Evolutionary conservation across 1,284 basidiomycete species (phyloP), one percentile per base, ranked within the genome.

Genomic region (Papiliotrema fonsecae): DNA sequence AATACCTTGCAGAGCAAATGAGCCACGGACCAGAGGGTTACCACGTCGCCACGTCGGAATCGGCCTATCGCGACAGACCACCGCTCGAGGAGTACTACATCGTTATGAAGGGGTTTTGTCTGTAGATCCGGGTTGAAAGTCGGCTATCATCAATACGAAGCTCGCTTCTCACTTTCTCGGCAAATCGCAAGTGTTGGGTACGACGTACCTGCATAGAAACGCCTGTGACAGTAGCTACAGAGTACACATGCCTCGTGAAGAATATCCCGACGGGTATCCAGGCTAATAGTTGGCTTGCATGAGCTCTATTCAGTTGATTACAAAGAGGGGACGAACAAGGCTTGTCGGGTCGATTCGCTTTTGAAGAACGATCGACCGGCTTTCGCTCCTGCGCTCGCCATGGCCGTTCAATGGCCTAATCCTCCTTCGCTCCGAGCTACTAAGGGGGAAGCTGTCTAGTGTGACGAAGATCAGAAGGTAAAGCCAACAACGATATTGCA

Each of bases 221-320:
- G 2, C 78, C 78, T 2, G 70, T 72, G 14, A 79, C 70, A 22
- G 66, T 74, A 2, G 75, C 75, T 2, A 78, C 43, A 14, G 73
- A 75, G 50, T 70, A 74, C 21, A 76, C 60, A 62, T 79, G 72
- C 3, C 74, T 65, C 2, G 71, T 73, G 56, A 77, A 64, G 63
- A 77, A 77, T 21, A 76, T 54, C 6, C 72, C 75, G 2, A 78
- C 76, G 1, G 77, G 77, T 6, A 77, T 56, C 78, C 78, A 79
- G n/a, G n/a, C n/a, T n/a, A n/a, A n/a, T n/a, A n/a, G n/a, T n/a
- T n/a, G n/a, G n/a, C n/a, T n/a, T n/a, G n/a, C n/a, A n/a, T n/a
- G n/a, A n/a, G n/a, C n/a, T n/a, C n/a, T n/a, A n/a, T n/a, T n/a
- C n/a, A n/a, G n/a, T n/a, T n/a, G n/a, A n/a, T n/a, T n/a, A n/a